These are phyloP conservation scores for Amaranthus palmeri DNA, from an alignment of 148 eudicot species.

Conservation along the genomic window DNA sequence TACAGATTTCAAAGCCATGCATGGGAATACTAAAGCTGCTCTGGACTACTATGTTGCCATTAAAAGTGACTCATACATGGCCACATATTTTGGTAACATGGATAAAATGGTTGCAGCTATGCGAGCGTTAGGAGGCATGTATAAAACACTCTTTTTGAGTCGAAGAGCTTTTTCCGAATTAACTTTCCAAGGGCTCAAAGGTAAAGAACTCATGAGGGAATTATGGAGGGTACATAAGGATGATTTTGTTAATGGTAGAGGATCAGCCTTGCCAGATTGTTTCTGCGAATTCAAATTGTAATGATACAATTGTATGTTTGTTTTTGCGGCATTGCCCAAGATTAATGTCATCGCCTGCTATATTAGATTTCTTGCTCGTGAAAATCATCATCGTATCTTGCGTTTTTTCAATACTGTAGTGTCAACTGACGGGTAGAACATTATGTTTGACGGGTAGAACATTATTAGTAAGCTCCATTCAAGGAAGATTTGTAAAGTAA, in stretches of 20 bases:
- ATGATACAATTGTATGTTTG: neutral
- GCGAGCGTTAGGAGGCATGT: conserved; percentile 71
- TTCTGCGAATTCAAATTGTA: conserved; percentile 75
- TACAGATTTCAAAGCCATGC: conserved; percentile 78
- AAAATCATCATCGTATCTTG: too few relatives aligned
- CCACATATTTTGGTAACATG: conserved; percentile 95
- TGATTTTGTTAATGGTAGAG: conserved; percentile 75
- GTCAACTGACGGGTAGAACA: too few relatives aligned
- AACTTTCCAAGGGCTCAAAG: conserved; percentile 48
- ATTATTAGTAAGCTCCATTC: neutral
- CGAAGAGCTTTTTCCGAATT: conserved; percentile 70
- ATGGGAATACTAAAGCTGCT: conserved; percentile 97
- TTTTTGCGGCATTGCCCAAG: neutral
- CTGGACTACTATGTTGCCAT: conserved; percentile 86
- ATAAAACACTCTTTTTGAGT: conserved; percentile 66
- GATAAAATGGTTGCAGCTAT: conserved; percentile 98
- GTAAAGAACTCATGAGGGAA: conserved; percentile 46
- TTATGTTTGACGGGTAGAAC: too few relatives aligned
- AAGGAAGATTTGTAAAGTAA: neutral
- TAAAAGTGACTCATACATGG: conserved; percentile 72
- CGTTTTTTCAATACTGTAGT: too few relatives aligned
- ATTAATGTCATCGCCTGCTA: too few relatives aligned
- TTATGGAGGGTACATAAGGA: conserved; percentile 71
- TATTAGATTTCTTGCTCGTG: too few relatives aligned
- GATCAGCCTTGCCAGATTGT: conserved; percentile 91